A percentile compares a stretch with the other conserved stretches of the same genome.
These are phyloP conservation scores for Saussurea involucrata DNA, from an alignment of 129 eudicot genomes.

Conservation along the genomic window DNA sequence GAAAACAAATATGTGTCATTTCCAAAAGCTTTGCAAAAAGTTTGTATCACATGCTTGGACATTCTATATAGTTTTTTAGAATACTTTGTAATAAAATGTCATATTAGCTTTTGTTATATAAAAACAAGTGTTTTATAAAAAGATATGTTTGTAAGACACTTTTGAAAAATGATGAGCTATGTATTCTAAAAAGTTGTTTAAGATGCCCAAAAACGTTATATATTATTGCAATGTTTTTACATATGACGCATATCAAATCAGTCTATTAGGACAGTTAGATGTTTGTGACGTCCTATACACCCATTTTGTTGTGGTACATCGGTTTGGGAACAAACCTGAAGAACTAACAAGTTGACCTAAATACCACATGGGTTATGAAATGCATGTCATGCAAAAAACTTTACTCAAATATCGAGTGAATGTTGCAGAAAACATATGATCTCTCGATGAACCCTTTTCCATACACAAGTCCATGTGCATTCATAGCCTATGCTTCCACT, in stretches of 20 bases:
- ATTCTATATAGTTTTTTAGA: no score
- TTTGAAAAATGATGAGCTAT: no score
- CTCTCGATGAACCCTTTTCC: neutral
- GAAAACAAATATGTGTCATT: no score
- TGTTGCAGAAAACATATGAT: neutral
- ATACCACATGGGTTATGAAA: neutral
- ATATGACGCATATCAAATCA: neutral
- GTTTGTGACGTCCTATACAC: neutral
- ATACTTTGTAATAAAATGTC: no score
- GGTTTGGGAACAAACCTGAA: no score
- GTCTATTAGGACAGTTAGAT: neutral
- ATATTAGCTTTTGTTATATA: no score
- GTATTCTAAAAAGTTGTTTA: neutral
- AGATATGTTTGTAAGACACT: no score
- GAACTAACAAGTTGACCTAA: neutral
- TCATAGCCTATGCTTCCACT: conserved; percentile 22
- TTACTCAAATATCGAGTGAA: neutral
- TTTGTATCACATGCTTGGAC: no score
- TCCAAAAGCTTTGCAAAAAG: no score
- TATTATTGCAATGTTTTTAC: neutral
- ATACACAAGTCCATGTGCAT: neutral
- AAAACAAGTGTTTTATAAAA: no score
- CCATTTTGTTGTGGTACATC: neutral
- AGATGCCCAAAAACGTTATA: neutral
- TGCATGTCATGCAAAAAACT: neutral